Base-by-base conservation (phyloP, 1,284 basidiomycete genomes). In the Naganishia liquefaciens region DNA sequence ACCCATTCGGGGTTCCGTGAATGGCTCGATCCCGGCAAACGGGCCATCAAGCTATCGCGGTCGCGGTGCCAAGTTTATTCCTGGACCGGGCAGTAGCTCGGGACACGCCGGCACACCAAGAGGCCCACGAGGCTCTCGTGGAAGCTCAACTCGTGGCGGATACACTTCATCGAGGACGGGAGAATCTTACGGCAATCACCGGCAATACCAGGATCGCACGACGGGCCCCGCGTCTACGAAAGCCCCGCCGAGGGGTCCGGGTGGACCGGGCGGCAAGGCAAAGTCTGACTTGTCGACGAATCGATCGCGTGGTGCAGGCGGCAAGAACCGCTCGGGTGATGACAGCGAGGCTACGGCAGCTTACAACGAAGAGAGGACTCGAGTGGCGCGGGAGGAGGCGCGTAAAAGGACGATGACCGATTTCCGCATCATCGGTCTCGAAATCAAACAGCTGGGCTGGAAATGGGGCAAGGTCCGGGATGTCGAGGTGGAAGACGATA, bases 381-480 rank as follows among this genome's bases (percentile, higher is more conserved):
- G 64, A 68, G 63, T 71, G 54, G 75, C 76, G 39, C 72, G 72
- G 68, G 91, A 78, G 85, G 89, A 80, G 85, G 89, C 77, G 81
- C 87, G 72, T 44, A 78, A 76, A 68, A 86, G 90, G 67, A 94
- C 92, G 40, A 85, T 96, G 74, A 95, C 93, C 52, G 93, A 96
- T 81, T 97, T 96, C 85, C 90, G 94, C 79, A 93, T 97, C 75
- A 83, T 93, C 71, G 92, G 89, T 27, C 83, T 96, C 72, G 87
- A 90, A 76, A 88, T 95, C 60, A 77, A 76, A 58, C 74, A 74
- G 40, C 66, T 82, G 23, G 74, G 70, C 7, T 82, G 80, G 82
- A 71, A 69, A 33, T 82, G 81, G 81, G 76, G 79, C 40, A 43
- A 72, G 37, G 70, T 76, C 27, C 54, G 64, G 43, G 65, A 69